Conservation (phyloP, 164 flowering plant species). For the Stephania yunnanensis region DNA sequence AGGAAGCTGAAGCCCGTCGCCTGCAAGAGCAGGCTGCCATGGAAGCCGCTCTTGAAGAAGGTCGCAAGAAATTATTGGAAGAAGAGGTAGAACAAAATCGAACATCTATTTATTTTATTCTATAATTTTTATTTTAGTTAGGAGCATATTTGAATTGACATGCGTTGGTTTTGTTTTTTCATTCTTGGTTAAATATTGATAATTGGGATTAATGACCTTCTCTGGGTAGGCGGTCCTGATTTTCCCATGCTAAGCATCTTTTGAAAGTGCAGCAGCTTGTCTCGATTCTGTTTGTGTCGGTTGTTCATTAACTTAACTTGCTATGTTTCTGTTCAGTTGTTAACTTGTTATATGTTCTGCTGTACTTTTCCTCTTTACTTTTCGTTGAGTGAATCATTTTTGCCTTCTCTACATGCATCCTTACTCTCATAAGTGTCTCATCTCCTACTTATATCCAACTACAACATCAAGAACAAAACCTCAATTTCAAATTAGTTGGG, state of each 20-base stretch:
- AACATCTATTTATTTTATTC: not conserved
- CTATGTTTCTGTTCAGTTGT: not conserved
- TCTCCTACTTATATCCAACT: too few relatives aligned
- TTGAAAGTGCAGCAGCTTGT: not conserved
- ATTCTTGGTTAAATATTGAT: not conserved
- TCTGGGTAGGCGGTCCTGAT: not conserved
- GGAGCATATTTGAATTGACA: not conserved
- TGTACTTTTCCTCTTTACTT: not conserved
- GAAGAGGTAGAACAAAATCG: conserved; percentile 51
- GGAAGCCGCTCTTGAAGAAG: conserved; percentile 67
- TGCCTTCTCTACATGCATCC: too few relatives aligned
- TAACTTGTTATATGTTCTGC: not conserved
- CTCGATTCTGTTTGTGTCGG: not conserved
- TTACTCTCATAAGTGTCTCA: too few relatives aligned
- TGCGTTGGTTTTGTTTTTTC: not conserved
- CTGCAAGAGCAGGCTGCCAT: conserved; percentile 47
- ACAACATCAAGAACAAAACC: too few relatives aligned
- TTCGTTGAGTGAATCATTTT: not conserved
- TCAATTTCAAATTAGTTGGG: too few relatives aligned
- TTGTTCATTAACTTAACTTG: not conserved
- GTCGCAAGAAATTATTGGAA: conserved; percentile 59
- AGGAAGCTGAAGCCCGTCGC: conserved; percentile 62
- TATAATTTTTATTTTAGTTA: not conserved
- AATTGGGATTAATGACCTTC: not conserved
- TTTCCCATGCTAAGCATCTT: not conserved